Evolutionary conservation across 306 rosid species (phyloP).

Genomic region (Quercus robur): DNA sequence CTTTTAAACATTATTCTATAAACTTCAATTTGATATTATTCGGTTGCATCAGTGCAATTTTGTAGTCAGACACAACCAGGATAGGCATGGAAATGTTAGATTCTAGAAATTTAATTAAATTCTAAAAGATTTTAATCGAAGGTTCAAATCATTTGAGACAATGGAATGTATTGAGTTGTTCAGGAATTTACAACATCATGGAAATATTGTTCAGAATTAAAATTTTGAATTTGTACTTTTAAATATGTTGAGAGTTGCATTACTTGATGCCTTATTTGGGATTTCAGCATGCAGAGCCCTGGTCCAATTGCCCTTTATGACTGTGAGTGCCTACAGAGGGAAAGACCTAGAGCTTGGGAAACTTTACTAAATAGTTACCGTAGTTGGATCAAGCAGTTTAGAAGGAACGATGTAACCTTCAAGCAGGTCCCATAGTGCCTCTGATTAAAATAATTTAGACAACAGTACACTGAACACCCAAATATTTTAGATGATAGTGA

Average conservation of each 20-base stretch:
- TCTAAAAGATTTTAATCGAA: background rate
- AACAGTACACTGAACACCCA: background rate
- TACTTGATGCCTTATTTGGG: background rate
- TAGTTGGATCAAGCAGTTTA: background rate
- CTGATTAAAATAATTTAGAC: background rate
- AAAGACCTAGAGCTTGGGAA: background rate
- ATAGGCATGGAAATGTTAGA: background rate
- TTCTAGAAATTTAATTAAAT: background rate
- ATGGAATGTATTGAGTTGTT: background rate
- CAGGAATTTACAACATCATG: background rate
- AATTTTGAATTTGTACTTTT: background rate
- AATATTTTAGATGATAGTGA: background rate
- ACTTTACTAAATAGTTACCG: background rate
- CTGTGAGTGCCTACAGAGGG: background rate
- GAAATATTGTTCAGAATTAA: background rate
- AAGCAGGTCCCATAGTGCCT: background rate
- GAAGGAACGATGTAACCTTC: background rate
- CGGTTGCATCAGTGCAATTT: background rate
- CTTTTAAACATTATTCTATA: slow-evolving; percentile 4
- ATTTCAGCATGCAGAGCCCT: background rate
- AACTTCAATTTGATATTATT: slow-evolving; percentile 7
- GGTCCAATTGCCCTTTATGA: background rate
- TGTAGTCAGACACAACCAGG: background rate
- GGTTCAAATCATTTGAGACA: slow-evolving; percentile 4
- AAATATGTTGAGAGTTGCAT: background rate